These are phyloP conservation scores for Wickerhamomyces queroliae DNA, from an alignment of 805 yeast genomes.

Conservation along the genomic window DNA sequence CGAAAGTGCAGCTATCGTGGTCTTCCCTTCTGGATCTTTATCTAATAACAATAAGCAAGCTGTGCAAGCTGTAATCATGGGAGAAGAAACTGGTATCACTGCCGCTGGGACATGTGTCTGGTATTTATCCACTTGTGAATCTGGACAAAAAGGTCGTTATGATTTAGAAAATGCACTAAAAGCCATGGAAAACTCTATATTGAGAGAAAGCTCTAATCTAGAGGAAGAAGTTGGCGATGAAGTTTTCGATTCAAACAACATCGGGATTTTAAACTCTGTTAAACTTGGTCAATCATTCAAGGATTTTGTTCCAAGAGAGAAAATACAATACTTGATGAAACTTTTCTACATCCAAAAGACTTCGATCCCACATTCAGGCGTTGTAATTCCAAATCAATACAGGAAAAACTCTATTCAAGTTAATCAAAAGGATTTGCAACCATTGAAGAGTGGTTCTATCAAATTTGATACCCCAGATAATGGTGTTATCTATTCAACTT, in stretches of 20 bases:
- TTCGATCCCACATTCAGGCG: constrained; percentile 50
- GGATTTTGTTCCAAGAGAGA: constrained; percentile 78
- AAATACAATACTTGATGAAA: constrained; percentile 55
- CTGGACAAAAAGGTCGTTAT: constrained; percentile 58
- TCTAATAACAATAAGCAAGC: constrained; percentile 58
- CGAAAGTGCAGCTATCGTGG: constrained; percentile 82
- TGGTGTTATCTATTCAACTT: constrained; percentile 44
- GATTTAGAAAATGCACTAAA: constrained; percentile 78
- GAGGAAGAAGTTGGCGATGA: constrained; percentile 50
- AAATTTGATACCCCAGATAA: constrained; percentile 33
- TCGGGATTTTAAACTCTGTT: constrained; percentile 72
- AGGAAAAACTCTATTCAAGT: constrained; percentile 26
- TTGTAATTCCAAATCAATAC: constrained; percentile 37
- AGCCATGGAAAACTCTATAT: constrained; percentile 72
- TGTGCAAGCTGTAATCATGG: constrained; percentile 84
- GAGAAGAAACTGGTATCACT: constrained; percentile 82
- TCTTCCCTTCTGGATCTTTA: constrained; percentile 84
- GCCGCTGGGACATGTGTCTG: constrained; percentile 85
- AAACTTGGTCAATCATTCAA: constrained; percentile 81
- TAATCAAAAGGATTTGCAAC: constrained; percentile 20
- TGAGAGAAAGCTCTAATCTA: constrained; percentile 67
- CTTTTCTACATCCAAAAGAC: constrained; percentile 56
- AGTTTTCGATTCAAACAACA: constrained; percentile 37
- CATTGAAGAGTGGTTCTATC: neutral
- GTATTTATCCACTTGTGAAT: constrained; percentile 80